Conservation (phyloP, 2,329 filamentous ascomycete species). For the Epichloe brachyelytri region DNA sequence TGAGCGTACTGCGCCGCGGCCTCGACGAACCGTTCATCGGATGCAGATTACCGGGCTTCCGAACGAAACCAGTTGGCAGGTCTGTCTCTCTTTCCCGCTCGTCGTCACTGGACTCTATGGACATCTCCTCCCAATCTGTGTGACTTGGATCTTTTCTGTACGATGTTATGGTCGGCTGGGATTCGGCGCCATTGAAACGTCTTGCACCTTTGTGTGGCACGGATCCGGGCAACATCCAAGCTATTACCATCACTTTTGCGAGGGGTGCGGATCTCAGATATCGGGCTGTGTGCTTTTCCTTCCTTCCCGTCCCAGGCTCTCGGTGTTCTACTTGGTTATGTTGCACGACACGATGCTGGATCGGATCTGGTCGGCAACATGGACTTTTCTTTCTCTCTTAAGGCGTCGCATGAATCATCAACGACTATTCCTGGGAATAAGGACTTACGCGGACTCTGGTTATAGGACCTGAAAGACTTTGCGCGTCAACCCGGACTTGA, state of each 20-base stretch:
- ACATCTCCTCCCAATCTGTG: slow-evolving; percentile 17
- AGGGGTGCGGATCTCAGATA: not conserved
- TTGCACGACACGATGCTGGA: slow-evolving; percentile 18
- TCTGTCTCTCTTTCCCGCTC: slow-evolving; percentile 61
- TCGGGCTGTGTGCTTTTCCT: slow-evolving; percentile 7
- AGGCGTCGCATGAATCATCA: slow-evolving; percentile 5
- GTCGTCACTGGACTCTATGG: slow-evolving; percentile 34
- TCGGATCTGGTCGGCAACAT: slow-evolving; percentile 21
- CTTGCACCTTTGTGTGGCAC: slow-evolving; percentile 4
- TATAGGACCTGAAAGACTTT: slow-evolving; percentile 99
- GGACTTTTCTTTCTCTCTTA: slow-evolving; percentile 13
- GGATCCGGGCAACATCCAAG: slow-evolving; percentile 16
- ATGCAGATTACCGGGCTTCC: slow-evolving; percentile 98
- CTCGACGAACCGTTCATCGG: slow-evolving; percentile 84
- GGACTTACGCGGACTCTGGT: slow-evolving; percentile 71
- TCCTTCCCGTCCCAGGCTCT: slow-evolving; percentile 15
- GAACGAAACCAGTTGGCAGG: slow-evolving; percentile 99
- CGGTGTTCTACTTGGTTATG: slow-evolving; percentile 2
- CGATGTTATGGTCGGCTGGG: slow-evolving; percentile 10
- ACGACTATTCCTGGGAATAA: slow-evolving; percentile 38
- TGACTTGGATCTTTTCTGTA: slow-evolving; percentile 18
- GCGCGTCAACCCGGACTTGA: slow-evolving; percentile 92
- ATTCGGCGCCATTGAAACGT: slow-evolving; percentile 8
- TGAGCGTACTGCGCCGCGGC: slow-evolving; percentile 54
- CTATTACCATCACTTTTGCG: slow-evolving; percentile 6